Conservation (phyloP, 2,329 filamentous ascomycete species). For the Cordyceps fumosorosea region DNA sequence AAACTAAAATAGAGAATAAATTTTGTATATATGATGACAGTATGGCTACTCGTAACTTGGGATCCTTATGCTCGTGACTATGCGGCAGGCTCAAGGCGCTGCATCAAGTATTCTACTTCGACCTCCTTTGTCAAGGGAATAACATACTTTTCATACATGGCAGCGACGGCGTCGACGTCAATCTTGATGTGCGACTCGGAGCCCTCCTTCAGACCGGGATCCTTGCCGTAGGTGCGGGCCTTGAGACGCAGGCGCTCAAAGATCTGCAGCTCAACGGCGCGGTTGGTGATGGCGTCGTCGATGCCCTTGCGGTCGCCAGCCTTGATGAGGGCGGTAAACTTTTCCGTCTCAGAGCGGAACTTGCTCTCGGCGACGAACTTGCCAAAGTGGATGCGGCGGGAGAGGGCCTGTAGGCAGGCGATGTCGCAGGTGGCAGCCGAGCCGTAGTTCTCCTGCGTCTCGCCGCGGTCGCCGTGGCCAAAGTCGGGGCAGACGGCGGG, state of each 20-base stretch:
- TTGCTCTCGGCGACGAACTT: slow-evolving; percentile 98
- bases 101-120: slow-evolving; percentile 97
- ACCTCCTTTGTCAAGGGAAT: slow-evolving; percentile 98
- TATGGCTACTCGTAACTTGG: not conserved
- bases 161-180: slow-evolving; percentile 82
- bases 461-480: slow-evolving; percentile 71
- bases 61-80: slow-evolving; percentile 14
- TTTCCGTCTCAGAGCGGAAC: slow-evolving; percentile 75
- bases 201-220: slow-evolving; percentile 60
- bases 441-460: slow-evolving; percentile 90
- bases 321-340: slow-evolving; percentile 76
- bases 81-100: slow-evolving; percentile 56
- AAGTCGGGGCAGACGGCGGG: slow-evolving; percentile 76
- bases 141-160: slow-evolving; percentile 86
- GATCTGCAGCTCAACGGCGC: slow-evolving; percentile 83
- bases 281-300: slow-evolving; percentile 83
- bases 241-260: slow-evolving; percentile 81
- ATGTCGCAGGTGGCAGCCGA: slow-evolving; percentile 90
- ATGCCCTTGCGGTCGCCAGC: slow-evolving; percentile 74
- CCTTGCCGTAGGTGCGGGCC: slow-evolving; percentile 87
- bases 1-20: not conserved
- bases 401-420: slow-evolving; percentile 79
- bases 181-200: slow-evolving; percentile 67
- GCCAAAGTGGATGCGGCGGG: slow-evolving; percentile 89
- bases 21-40: slow-evolving; percentile 8